Evolutionary conservation across 805 yeast species (phyloP).

Genomic region (Wickerhamiella azyma): DNA sequence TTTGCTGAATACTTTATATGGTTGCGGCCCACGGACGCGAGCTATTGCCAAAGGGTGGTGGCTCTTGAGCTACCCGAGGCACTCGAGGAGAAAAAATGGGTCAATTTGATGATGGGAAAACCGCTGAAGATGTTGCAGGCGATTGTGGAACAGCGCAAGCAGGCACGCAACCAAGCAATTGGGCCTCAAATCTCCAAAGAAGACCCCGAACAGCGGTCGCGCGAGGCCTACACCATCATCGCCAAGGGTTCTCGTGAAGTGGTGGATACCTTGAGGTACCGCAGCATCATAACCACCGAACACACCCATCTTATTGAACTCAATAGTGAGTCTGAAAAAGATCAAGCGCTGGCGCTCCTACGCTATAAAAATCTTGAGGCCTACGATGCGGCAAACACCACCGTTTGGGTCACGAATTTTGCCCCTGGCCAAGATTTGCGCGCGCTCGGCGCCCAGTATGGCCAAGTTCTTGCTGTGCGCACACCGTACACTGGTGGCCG

Average conservation of each 20-base stretch:
- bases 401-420: conserved; percentile 8
- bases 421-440: not conserved
- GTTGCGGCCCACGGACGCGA: no score
- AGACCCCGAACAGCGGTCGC: not conserved
- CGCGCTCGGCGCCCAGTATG: not conserved
- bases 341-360: not conserved
- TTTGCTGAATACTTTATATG: no score
- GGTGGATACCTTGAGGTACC: not conserved
- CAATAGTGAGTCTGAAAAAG: not conserved
- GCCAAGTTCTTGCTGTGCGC: conserved; percentile 7
- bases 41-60: no score
- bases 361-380: not conserved
- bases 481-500: conserved; percentile 4
- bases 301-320: conserved; percentile 3
- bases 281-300: not conserved
- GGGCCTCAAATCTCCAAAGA: no score
- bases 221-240: conserved; percentile 2
- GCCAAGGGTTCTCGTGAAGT: not conserved
- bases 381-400: conserved; percentile 4
- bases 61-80: no score
- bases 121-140: no score
- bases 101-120: not conserved
- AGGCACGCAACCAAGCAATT: no score
- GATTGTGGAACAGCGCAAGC: no score
- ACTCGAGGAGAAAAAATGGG: not conserved